These are phyloP conservation scores for Russula earlei DNA, from an alignment of 768 basidiomycete genomes.

Conservation along the genomic window DNA sequence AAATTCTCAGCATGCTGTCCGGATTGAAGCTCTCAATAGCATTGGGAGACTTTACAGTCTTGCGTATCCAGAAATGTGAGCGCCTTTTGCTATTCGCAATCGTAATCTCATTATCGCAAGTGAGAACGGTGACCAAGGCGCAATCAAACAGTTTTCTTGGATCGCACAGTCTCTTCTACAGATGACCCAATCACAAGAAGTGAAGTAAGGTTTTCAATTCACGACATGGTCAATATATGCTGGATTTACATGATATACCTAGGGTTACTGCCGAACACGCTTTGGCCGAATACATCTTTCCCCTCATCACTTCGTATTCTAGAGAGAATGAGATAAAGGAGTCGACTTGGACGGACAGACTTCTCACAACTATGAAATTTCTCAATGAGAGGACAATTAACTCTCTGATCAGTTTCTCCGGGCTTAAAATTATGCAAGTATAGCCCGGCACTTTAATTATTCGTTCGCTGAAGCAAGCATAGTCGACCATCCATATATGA, in stretches of 20 bases:
- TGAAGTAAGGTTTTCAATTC: slow-evolving; percentile 36
- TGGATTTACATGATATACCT: not conserved
- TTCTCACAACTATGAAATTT: slow-evolving; percentile 62
- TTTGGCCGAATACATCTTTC: slow-evolving; percentile 69
- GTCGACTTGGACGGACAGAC: slow-evolving; percentile 72
- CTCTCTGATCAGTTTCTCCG: slow-evolving; percentile 50
- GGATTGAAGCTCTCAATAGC: slow-evolving; percentile 65
- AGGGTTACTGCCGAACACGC: slow-evolving; percentile 59
- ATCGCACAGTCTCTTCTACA: slow-evolving; percentile 72
- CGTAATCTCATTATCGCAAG: slow-evolving; percentile 32
- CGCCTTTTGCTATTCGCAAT: not conserved
- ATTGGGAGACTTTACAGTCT: slow-evolving; percentile 71
- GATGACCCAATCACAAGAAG: slow-evolving; percentile 43
- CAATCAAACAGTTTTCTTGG: slow-evolving; percentile 81
- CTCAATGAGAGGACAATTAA: slow-evolving; percentile 51
- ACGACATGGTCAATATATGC: not conserved
- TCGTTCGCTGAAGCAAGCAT: not conserved
- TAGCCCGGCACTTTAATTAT: not conserved
- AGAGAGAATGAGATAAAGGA: slow-evolving; percentile 60
- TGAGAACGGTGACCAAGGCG: slow-evolving; percentile 66
- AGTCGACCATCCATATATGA: slow-evolving; percentile 68
- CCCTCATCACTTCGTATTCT: slow-evolving; percentile 48
- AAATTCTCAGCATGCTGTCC: slow-evolving; percentile 42
- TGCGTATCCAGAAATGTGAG: slow-evolving; percentile 83
- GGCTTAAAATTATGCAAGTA: slow-evolving; percentile 54